Evolutionary conservation across 192 early-diverging fungal species (phyloP).

Genomic region (Coemansia sp.): DNA sequence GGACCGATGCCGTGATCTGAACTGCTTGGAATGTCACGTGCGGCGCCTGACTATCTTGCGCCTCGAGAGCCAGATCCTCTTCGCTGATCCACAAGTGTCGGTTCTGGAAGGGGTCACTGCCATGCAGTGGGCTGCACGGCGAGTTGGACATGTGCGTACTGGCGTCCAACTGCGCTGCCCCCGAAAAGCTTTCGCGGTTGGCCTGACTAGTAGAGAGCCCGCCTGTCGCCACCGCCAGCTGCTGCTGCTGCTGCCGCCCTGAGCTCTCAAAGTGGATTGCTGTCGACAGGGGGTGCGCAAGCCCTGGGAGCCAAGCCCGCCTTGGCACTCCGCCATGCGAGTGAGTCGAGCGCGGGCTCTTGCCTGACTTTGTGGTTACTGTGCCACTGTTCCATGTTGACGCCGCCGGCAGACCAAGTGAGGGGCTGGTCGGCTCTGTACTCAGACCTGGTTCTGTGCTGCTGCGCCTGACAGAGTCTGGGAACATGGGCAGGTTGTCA

Average conservation of each 20-base stretch:
- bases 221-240: constrained; percentile 2
- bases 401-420: constrained; percentile 19
- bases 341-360: constrained; percentile 7
- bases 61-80: constrained; percentile 16
- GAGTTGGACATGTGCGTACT: constrained; percentile 46
- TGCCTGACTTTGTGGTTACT: constrained; percentile 11
- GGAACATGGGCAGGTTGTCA: constrained; percentile 42
- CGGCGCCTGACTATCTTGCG: neutral
- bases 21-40: constrained; percentile 9
- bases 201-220: neutral
- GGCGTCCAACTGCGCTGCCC: constrained; percentile 45
- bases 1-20: constrained; percentile 27
- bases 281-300: constrained; percentile 42
- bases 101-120: constrained; percentile 34
- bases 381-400: constrained; percentile 55
- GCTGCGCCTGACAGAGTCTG: constrained; percentile 35
- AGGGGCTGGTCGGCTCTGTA: constrained; percentile 7
- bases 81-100: constrained; percentile 33
- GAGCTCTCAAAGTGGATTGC: constrained; percentile 26
- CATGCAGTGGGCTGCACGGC: constrained; percentile 24
- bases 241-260: constrained; percentile 8
- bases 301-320: constrained; percentile 41
- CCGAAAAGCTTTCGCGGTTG: constrained; percentile 55
- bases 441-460: constrained; percentile 37
- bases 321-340: constrained; percentile 18